Percentiles rank a stretch among this genome's conserved stretches.
These are phyloP conservation scores for Malus asiatica DNA, from an alignment of 306 rosid genomes.

Conservation along the genomic window DNA sequence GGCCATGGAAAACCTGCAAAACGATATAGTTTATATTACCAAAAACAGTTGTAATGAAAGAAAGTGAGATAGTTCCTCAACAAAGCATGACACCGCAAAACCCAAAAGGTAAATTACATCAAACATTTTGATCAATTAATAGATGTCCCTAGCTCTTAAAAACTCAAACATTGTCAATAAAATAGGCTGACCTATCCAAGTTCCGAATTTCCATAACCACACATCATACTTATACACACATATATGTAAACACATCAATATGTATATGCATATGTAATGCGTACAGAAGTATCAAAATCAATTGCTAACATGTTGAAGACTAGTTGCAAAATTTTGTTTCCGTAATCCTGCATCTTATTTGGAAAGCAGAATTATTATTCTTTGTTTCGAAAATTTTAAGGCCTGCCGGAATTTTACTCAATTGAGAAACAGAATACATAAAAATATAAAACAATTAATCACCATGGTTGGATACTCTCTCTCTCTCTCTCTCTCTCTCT, in stretches of 20 bases:
- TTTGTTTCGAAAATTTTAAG: not conserved
- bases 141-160: not conserved
- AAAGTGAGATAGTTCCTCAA: not conserved
- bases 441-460: no score
- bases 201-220: not conserved
- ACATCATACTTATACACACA: not conserved
- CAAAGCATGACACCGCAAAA: not conserved
- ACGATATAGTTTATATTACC: constrained; percentile 11
- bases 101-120: not conserved
- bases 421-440: not conserved
- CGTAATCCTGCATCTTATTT: not conserved
- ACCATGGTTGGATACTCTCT: not conserved
- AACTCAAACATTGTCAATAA: not conserved
- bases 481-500: no score
- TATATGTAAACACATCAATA: not conserved
- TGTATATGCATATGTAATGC: not conserved
- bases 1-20: constrained; percentile 76
- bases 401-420: not conserved
- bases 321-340: not conserved
- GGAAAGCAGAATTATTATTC: not conserved
- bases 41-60: not conserved
- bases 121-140: not conserved
- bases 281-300: not conserved
- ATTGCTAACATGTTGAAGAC: not conserved
- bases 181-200: not conserved